phyloP scores from a whole-genome alignment of 768 basidiomycete species.

The Trichaptum fuscoviolaceum region DNA sequence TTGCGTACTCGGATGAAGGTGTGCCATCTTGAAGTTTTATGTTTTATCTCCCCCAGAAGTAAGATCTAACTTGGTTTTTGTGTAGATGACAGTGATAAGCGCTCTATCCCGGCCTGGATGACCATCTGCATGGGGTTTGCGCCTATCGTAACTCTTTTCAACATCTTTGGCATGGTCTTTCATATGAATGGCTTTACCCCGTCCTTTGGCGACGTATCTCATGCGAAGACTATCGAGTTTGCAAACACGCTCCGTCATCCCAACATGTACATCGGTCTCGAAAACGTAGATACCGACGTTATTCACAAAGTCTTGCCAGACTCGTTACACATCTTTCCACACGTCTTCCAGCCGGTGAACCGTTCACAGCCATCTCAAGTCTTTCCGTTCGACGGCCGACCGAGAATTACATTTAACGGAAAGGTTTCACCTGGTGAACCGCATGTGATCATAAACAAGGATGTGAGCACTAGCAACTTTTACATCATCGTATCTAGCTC shows the following conservation, averaged over 20 bases:
- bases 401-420: not conserved
- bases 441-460: not conserved
- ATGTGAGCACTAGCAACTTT: not conserved
- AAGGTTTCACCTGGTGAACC: not conserved
- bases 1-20: not conserved
- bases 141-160: not conserved
- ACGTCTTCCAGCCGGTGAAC: not conserved
- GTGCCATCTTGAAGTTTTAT: not conserved
- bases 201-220: not conserved
- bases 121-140: not conserved
- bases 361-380: slow-evolving; percentile 1
- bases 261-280: not conserved
- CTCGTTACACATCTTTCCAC: not conserved
- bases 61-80: not conserved
- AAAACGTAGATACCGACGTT: not conserved
- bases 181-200: not conserved
- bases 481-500: not conserved
- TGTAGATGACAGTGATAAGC: not conserved
- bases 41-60: not conserved
- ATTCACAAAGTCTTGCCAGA: not conserved
- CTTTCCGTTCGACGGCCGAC: slow-evolving; percentile 1
- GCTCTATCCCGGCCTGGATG: not conserved
- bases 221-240: not conserved
- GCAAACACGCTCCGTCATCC: not conserved
- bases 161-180: not conserved